Percentiles rank a stretch among this genome's conserved stretches.
Evolutionary conservation across 2,329 filamentous ascomycete species (phyloP).

Genomic region (Bretziella fagacearum): DNA sequence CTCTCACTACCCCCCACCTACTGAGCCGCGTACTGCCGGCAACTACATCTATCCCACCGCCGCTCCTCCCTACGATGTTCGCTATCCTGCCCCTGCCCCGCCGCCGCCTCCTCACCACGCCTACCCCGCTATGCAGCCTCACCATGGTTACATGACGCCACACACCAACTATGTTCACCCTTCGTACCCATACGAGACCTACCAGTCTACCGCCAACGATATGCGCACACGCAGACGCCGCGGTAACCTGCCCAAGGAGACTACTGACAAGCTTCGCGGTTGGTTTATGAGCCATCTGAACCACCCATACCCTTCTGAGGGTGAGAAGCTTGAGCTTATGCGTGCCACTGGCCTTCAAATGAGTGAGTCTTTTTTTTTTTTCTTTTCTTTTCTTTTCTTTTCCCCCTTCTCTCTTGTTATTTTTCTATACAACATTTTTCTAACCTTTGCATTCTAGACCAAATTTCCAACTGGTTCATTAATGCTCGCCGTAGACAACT

Average conservation of each 20-base stretch:
- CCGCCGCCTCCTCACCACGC: too few species aligned
- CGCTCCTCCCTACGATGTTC: too few species aligned
- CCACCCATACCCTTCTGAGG: slow-evolving; percentile 75
- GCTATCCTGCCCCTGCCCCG: too few species aligned
- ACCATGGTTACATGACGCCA: too few species aligned
- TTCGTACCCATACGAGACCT: too few species aligned
- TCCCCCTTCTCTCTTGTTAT: neutral
- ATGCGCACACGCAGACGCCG: slow-evolving; percentile 45
- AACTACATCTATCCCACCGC: too few species aligned
- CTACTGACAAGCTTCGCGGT: slow-evolving; percentile 60
- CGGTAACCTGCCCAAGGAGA: slow-evolving; percentile 80
- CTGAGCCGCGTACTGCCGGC: too few species aligned
- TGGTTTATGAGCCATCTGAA: slow-evolving; percentile 67
- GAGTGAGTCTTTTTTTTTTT: slow-evolving; percentile 36
- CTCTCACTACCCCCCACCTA: too few species aligned
- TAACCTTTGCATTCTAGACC: slow-evolving; percentile 29
- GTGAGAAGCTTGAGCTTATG: slow-evolving; percentile 73
- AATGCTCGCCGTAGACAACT: slow-evolving; percentile 54
- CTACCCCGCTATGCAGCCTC: too few species aligned
- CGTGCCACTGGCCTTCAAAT: slow-evolving; percentile 59
- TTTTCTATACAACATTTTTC: neutral
- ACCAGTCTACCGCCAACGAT: too few species aligned
- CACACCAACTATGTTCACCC: too few species aligned
- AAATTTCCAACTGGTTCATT: slow-evolving; percentile 70
- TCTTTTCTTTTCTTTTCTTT: too few species aligned